Conservation (phyloP, 495 filamentous ascomycete genomes). For the Podospora pseudoanserina region DNA sequence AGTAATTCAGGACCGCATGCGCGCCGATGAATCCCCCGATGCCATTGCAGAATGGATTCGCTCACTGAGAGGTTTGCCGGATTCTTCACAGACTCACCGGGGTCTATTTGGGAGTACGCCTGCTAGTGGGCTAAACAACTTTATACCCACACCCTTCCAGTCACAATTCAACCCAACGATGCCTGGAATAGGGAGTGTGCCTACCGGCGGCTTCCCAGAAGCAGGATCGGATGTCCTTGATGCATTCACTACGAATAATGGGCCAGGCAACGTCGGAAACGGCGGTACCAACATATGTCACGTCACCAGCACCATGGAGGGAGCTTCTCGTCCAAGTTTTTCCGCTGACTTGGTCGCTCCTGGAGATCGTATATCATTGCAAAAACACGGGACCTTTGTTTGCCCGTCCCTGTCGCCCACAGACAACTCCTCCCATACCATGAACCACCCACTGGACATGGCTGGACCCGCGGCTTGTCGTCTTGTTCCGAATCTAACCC, state of each 20-base stretch:
- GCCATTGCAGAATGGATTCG: slow-evolving; percentile 32
- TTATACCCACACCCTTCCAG: background rate
- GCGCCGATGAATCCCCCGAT: slow-evolving; percentile 28
- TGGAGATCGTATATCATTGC: background rate
- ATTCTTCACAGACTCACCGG: background rate
- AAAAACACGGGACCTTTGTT: background rate
- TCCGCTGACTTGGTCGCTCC: background rate
- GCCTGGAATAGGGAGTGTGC: background rate
- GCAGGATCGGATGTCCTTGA: background rate
- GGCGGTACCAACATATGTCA: background rate
- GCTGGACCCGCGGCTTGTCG: background rate
- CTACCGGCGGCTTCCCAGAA: background rate
- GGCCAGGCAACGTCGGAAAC: background rate
- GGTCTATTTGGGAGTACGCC: background rate
- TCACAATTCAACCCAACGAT: background rate
- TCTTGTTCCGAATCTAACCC: background rate
- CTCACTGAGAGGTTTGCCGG: slow-evolving; percentile 7
- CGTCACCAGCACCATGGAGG: background rate
- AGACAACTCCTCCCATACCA: background rate
- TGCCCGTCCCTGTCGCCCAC: background rate
- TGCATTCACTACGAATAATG: background rate
- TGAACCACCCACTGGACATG: background rate
- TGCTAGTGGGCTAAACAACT: background rate
- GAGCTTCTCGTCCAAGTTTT: background rate
- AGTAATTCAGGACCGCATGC: slow-evolving; percentile 22